These are phyloP conservation scores for Leishmania braziliensis DNA, from an alignment of 208 protist genomes.

Conservation along the genomic window DNA sequence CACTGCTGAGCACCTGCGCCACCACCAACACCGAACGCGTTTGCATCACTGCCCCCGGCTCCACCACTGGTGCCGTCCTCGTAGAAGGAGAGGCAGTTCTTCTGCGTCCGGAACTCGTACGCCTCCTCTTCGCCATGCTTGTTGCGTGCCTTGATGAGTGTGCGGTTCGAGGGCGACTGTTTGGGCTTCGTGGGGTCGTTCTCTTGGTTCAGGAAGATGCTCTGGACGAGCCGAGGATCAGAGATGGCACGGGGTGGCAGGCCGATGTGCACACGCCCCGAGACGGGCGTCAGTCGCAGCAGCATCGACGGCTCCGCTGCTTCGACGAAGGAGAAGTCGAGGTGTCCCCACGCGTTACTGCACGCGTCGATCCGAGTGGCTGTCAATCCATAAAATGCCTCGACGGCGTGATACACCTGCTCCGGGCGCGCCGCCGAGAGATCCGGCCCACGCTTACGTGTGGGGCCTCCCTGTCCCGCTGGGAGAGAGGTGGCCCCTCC, in stretches of 20 bases:
- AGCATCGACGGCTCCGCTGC: constrained; percentile 42
- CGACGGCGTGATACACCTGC: constrained; percentile 35
- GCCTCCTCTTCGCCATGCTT: constrained; percentile 88
- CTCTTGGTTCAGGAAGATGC: constrained; percentile 70
- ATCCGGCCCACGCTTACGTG: not conserved
- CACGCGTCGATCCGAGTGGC: constrained; percentile 43
- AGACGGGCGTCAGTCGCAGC: constrained; percentile 43
- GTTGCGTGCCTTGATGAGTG: constrained; percentile 87
- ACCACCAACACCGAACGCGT: constrained; percentile 14
- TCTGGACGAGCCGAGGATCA: constrained; percentile 65
- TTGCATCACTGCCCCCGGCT: constrained; percentile 1
- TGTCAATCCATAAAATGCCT: constrained; percentile 52
- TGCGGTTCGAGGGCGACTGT: constrained; percentile 28
- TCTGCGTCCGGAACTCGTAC: constrained; percentile 76
- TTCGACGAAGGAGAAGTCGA: constrained; percentile 64
- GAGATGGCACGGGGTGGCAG: constrained; percentile 31
- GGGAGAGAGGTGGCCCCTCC: not conserved
- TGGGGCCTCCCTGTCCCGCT: not conserved
- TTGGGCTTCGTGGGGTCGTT: constrained; percentile 56
- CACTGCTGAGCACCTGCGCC: not conserved
- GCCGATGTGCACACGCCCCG: constrained; percentile 47
- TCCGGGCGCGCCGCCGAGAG: constrained; percentile 20
- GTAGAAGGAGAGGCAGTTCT: constrained; percentile 48
- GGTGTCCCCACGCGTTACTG: constrained; percentile 40
- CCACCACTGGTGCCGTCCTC: not conserved